A percentile compares a stretch with the other conserved stretches of the same genome.
Conservation (phyloP, 306 rosid species). For the Geum urbanum region DNA sequence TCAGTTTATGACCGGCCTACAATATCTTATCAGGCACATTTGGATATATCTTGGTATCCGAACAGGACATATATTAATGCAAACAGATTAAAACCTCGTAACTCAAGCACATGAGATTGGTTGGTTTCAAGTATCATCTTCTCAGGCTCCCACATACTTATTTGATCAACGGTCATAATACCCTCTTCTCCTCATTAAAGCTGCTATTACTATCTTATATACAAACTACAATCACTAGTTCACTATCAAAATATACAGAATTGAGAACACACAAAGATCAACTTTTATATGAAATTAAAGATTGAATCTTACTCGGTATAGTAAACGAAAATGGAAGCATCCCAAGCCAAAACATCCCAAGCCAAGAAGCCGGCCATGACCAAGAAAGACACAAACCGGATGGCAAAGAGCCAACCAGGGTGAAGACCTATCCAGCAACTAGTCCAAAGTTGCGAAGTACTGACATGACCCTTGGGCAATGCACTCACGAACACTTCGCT, state of each 20-base stretch:
- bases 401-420: constrained; percentile 48
- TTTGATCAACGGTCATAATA: neutral
- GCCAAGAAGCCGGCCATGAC: constrained; percentile 35
- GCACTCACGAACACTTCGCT: constrained; percentile 29
- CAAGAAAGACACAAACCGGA: constrained; percentile 46
- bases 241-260: neutral
- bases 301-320: constrained; percentile 57
- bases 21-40: neutral
- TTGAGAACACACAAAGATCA: neutral
- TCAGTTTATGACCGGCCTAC: neutral
- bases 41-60: neutral
- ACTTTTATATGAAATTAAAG: neutral
- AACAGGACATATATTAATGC: neutral
- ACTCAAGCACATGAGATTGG: neutral
- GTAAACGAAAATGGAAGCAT: constrained; percentile 48
- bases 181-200: neutral
- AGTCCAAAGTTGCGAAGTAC: constrained; percentile 51
- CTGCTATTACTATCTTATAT: neutral
- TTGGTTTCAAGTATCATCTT: neutral
- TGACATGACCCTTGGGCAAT: constrained; percentile 38
- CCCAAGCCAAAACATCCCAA: constrained; percentile 42
- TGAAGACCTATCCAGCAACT: constrained; percentile 66
- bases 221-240: neutral
- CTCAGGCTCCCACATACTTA: neutral
- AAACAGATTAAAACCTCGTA: neutral